Evolutionary conservation across 1,284 basidiomycete genomes (phyloP).

Genomic region (Mrakiaceae sp.): DNA sequence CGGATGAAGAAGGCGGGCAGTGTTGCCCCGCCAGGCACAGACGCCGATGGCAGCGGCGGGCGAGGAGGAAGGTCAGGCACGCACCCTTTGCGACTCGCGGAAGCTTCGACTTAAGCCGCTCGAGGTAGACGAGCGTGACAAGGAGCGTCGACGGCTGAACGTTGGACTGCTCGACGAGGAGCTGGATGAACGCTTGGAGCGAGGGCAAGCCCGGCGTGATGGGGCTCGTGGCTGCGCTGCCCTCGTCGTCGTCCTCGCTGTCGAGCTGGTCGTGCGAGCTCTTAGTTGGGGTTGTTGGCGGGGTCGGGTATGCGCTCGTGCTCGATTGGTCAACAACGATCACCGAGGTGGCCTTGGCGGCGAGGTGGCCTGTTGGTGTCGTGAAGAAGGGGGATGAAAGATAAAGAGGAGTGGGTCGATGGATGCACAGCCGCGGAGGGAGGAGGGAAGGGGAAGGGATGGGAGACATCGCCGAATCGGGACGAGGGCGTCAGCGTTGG

Average conservation of each 20-base stretch:
- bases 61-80: slow-evolving; percentile 10
- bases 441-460: not conserved
- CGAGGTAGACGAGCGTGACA: slow-evolving; percentile 87
- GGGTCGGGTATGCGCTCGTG: slow-evolving; percentile 36
- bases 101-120: slow-evolving; percentile 68
- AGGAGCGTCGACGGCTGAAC: slow-evolving; percentile 87
- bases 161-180: slow-evolving; percentile 71
- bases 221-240: slow-evolving; percentile 30
- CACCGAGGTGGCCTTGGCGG: slow-evolving; percentile 28
- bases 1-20: not conserved
- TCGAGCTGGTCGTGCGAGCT: slow-evolving; percentile 18
- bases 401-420: not conserved
- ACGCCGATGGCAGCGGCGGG: not conserved
- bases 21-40: not conserved
- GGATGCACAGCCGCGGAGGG: too few relatives aligned
- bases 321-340: slow-evolving; percentile 30
- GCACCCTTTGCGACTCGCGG: slow-evolving; percentile 75
- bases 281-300: slow-evolving; percentile 49
- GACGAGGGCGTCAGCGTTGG: not conserved
- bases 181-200: slow-evolving; percentile 75
- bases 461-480: not conserved
- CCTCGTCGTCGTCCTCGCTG: not conserved
- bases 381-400: not conserved
- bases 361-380: slow-evolving; percentile 17
- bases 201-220: slow-evolving; percentile 43